Evolutionary conservation across 164 flowering plant species (phyloP).

Genomic region (Macadamia tetraphylla): DNA sequence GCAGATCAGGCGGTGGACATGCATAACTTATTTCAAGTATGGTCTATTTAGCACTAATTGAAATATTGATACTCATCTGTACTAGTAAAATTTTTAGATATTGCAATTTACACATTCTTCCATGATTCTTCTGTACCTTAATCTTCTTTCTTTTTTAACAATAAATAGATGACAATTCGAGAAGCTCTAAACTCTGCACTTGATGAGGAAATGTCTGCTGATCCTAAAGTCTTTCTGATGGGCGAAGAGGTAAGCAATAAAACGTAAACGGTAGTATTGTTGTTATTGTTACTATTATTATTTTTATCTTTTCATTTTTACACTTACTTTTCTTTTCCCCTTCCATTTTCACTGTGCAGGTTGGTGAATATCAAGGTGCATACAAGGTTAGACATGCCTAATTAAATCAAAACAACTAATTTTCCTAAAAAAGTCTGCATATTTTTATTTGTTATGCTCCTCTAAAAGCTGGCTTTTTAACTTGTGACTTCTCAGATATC

Average conservation of each 20-base stretch:
- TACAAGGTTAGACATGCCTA: slow-evolving; percentile 70
- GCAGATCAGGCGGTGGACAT: no score
- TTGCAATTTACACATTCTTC: no score
- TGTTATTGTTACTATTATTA: neutral
- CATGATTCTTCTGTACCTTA: no score
- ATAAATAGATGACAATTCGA: slow-evolving; percentile 49
- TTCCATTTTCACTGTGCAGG: slow-evolving; percentile 38
- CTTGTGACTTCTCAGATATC: slow-evolving; percentile 44
- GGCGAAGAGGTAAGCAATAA: slow-evolving; percentile 41
- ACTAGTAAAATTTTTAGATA: no score
- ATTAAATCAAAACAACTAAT: neutral
- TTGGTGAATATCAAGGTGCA: slow-evolving; percentile 98
- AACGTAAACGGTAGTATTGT: neutral
- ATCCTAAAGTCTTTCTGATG: slow-evolving; percentile 26
- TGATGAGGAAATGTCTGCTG: slow-evolving; percentile 70
- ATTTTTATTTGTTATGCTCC: neutral
- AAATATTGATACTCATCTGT: no score
- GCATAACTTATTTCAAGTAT: no score
- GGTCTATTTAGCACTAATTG: no score
- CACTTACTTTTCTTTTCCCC: slow-evolving; percentile 6
- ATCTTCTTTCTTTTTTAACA: no score
- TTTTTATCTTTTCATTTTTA: neutral
- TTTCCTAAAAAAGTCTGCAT: neutral
- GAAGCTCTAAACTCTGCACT: slow-evolving; percentile 63
- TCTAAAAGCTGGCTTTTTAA: neutral